A percentile compares a stretch with the other conserved stretches of the same genome.
These are phyloP conservation scores for Apiospora aurea DNA, from an alignment of 2,329 filamentous ascomycete genomes.

Conservation along the genomic window DNA sequence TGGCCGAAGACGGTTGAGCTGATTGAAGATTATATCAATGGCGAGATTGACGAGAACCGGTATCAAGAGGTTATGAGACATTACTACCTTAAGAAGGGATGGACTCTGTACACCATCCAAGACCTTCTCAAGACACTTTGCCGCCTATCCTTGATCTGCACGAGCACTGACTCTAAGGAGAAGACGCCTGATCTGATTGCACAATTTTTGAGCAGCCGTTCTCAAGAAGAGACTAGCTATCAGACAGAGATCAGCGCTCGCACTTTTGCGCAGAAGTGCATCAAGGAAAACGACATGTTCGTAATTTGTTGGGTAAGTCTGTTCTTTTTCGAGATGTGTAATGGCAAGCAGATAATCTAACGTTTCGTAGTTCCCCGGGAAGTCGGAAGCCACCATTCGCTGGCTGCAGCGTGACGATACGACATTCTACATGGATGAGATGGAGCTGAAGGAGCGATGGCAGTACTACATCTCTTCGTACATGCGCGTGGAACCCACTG, in stretches of 20 bases:
- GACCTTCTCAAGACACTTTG: constrained; percentile 84
- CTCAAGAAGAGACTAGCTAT: constrained; percentile 85
- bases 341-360: constrained; percentile 13
- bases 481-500: constrained; percentile 86
- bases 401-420: constrained; percentile 73
- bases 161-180: constrained; percentile 87
- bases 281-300: constrained; percentile 93
- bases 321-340: constrained; percentile 23
- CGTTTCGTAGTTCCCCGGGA: constrained; percentile 65
- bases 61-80: constrained; percentile 92
- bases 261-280: constrained; percentile 89
- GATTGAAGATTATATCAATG: constrained; percentile 84
- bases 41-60: constrained; percentile 80
- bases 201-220: constrained; percentile 82
- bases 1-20: constrained; percentile 87
- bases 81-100: constrained; percentile 90
- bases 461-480: constrained; percentile 96
- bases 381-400: constrained; percentile 74
- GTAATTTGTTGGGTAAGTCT: constrained; percentile 84
- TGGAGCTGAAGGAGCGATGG: constrained; percentile 85
- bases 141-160: constrained; percentile 82
- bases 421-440: constrained; percentile 87
- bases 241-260: constrained; percentile 89
- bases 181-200: constrained; percentile 91
- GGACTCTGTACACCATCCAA: constrained; percentile 92